Evolutionary conservation across 768 basidiomycete genomes (phyloP).

Genomic region (Sistotremastrum niveocremeum): DNA sequence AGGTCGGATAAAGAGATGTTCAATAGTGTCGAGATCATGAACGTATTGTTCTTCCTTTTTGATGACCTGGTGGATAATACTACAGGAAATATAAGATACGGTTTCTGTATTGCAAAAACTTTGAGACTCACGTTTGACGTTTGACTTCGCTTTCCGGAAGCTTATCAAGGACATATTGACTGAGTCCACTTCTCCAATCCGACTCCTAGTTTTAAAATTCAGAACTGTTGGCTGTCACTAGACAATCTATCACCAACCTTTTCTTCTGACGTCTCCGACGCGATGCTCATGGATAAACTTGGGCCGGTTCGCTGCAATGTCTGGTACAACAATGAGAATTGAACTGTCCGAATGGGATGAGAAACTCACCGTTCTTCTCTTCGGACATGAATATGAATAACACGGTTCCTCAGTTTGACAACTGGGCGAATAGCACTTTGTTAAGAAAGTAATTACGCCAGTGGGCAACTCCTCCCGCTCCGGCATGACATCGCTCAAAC

Average conservation of each 20-base stretch:
- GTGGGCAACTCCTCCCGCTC: conserved; percentile 69
- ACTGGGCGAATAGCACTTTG: conserved; percentile 79
- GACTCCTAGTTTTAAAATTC: conserved; percentile 16
- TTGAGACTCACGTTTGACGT: conserved; percentile 48
- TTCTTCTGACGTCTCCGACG: not conserved
- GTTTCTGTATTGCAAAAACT: not conserved
- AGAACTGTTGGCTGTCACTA: conserved; percentile 9
- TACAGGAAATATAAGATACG: conserved; percentile 10
- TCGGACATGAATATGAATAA: conserved; percentile 72
- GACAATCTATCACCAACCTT: not conserved
- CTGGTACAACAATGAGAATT: not conserved
- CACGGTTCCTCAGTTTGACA: conserved; percentile 73
- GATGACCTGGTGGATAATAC: conserved; percentile 78
- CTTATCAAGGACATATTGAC: conserved; percentile 32
- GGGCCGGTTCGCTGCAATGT: not conserved
- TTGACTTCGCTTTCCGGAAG: conserved; percentile 68
- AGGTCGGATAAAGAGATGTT: conserved; percentile 37
- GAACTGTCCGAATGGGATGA: no score
- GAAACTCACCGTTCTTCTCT: conserved; percentile 25
- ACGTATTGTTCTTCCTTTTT: conserved; percentile 82
- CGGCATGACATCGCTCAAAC: conserved; percentile 40
- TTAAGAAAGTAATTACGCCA: conserved; percentile 80
- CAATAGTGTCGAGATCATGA: conserved; percentile 74
- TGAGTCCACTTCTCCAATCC: conserved; percentile 42
- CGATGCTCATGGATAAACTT: not conserved